Evolutionary conservation across 495 filamentous ascomycete genomes (phyloP).

Genomic region (Monascus purpureus): DNA sequence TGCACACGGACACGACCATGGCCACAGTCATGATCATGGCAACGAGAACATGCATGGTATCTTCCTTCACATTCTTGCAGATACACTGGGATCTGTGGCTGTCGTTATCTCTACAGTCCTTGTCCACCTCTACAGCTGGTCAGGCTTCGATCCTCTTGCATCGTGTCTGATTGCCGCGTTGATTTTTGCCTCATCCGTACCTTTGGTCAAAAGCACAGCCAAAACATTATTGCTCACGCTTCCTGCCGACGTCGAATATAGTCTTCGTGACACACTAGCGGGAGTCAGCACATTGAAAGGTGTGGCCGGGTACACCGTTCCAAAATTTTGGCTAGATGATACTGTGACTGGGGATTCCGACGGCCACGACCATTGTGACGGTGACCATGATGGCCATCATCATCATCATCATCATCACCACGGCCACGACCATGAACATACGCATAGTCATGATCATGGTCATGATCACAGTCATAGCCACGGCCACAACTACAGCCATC

Average conservation of each 20-base stretch:
- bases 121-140: constrained; percentile 75
- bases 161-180: constrained; percentile 87
- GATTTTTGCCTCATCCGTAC: constrained; percentile 79
- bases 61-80: constrained; percentile 88
- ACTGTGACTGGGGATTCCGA: constrained; percentile 23
- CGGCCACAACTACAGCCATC: constrained; percentile 4
- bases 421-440: constrained; percentile 10
- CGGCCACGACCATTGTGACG: constrained; percentile 10
- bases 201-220: constrained; percentile 75
- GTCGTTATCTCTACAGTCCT: constrained; percentile 86
- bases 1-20: constrained; percentile 40
- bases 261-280: constrained; percentile 67
- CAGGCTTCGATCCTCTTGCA: constrained; percentile 90
- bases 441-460: constrained; percentile 7
- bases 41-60: constrained; percentile 99
- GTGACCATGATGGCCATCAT: constrained; percentile 13
- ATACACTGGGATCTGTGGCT: constrained; percentile 85
- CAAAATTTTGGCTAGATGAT: constrained; percentile 89
- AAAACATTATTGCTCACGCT: constrained; percentile 69
- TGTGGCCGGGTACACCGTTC: constrained; percentile 73
- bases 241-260: constrained; percentile 78
- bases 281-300: constrained; percentile 73
- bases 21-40: constrained; percentile 64
- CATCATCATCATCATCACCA: constrained; percentile 14
- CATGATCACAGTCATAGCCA: constrained; percentile 5